Evolutionary conservation across 1,139 yeast species (phyloP).

Genomic region (Zygosaccharomyces sapae): DNA sequence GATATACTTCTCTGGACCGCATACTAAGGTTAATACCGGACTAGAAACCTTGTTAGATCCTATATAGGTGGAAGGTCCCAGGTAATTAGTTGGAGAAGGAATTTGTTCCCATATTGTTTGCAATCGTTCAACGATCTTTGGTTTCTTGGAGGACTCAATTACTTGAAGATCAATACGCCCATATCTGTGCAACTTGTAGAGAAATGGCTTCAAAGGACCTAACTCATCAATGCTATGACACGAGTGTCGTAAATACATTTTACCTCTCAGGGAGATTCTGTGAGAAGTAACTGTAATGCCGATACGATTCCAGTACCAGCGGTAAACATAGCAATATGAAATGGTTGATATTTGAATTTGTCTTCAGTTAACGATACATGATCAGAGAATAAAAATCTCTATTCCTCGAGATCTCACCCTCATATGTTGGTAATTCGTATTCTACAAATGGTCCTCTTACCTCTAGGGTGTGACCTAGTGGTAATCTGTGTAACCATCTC

Average conservation of each 20-base stretch:
- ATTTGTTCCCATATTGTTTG: slow-evolving; percentile 27
- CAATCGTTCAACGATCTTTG: slow-evolving; percentile 21
- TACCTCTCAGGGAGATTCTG: slow-evolving; percentile 75
- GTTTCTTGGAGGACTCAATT: slow-evolving; percentile 44
- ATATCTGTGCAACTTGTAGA: slow-evolving; percentile 62
- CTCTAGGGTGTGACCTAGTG: slow-evolving; percentile 66
- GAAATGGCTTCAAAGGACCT: slow-evolving; percentile 52
- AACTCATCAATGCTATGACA: slow-evolving; percentile 55
- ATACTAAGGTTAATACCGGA: slow-evolving; percentile 45
- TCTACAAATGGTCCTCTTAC: slow-evolving; percentile 80
- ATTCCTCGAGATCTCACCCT: slow-evolving; percentile 53
- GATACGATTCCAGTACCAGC: slow-evolving; percentile 95
- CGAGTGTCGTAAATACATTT: slow-evolving; percentile 62
- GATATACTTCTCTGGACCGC: slow-evolving; percentile 90
- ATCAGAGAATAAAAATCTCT: slow-evolving; percentile 58
- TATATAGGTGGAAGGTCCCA: slow-evolving; percentile 24
- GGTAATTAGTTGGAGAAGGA: slow-evolving; percentile 20
- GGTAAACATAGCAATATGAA: slow-evolving; percentile 53
- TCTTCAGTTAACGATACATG: slow-evolving; percentile 19
- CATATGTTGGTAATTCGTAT: slow-evolving; percentile 61
- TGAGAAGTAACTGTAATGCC: slow-evolving; percentile 59
- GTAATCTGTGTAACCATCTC: slow-evolving; percentile 59
- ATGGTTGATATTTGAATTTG: slow-evolving; percentile 45
- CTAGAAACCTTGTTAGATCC: slow-evolving; percentile 24
- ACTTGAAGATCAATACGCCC: slow-evolving; percentile 60